Evolutionary conservation across 2,329 filamentous ascomycete genomes (phyloP).

Genomic region (Fusarium dlaminii): DNA sequence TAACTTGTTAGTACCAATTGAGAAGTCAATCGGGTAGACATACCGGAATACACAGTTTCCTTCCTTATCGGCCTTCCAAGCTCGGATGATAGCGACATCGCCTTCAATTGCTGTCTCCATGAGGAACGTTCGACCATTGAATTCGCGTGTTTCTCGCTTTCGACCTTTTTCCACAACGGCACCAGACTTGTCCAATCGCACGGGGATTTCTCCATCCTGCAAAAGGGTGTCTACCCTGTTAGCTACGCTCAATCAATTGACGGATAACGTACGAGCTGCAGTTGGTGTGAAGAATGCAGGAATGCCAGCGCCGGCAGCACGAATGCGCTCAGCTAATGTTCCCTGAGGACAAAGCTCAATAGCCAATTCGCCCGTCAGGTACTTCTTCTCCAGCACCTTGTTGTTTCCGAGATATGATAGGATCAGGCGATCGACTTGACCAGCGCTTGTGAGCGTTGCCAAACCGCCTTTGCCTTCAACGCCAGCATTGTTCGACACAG

Average conservation of each 20-base stretch:
- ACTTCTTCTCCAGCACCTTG: slow-evolving; percentile 78
- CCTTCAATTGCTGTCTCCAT: slow-evolving; percentile 81
- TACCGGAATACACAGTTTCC: slow-evolving; percentile 84
- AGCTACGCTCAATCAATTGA: neutral
- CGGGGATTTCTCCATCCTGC: slow-evolving; percentile 74
- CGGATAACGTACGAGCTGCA: slow-evolving; percentile 64
- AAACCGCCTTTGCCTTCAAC: slow-evolving; percentile 74
- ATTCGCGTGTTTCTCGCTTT: slow-evolving; percentile 76
- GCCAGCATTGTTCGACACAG: slow-evolving; percentile 84
- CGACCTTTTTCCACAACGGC: slow-evolving; percentile 70
- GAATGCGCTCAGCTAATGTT: slow-evolving; percentile 75
- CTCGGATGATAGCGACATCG: slow-evolving; percentile 80
- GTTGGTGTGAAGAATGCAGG: slow-evolving; percentile 85
- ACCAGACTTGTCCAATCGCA: slow-evolving; percentile 67
- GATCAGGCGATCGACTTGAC: slow-evolving; percentile 77
- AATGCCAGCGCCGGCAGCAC: slow-evolving; percentile 79
- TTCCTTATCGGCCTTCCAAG: slow-evolving; percentile 78
- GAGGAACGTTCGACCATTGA: slow-evolving; percentile 76
- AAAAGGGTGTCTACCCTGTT: slow-evolving; percentile 65
- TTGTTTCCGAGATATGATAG: slow-evolving; percentile 82
- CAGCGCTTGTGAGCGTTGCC: slow-evolving; percentile 72
- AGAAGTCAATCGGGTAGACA: neutral
- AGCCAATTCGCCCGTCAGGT: slow-evolving; percentile 76
- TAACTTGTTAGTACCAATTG: slow-evolving; percentile 33
- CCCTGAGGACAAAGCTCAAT: slow-evolving; percentile 82